A percentile compares a stretch with the other conserved stretches of the same genome.
These are phyloP conservation scores for Rhizopogon salebrosus DNA, from an alignment of 768 basidiomycete genomes.

Conservation along the genomic window DNA sequence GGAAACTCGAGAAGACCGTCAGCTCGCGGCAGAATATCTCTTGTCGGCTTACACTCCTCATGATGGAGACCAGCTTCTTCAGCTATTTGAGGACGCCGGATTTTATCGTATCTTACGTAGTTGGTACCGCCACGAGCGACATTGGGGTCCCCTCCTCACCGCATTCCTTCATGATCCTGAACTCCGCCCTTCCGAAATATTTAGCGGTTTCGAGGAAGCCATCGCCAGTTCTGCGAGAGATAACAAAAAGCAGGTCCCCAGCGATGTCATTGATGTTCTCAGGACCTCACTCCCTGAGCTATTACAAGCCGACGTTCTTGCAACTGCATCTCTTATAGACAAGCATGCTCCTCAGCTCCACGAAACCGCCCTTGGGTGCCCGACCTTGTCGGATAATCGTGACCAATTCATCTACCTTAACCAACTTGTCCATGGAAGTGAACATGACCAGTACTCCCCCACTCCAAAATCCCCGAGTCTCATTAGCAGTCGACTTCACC, in stretches of 20 bases:
- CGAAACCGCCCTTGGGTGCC: slow-evolving; percentile 46
- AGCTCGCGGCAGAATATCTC: slow-evolving; percentile 91
- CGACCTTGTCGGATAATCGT: slow-evolving; percentile 42
- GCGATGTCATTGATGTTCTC: slow-evolving; percentile 50
- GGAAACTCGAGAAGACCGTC: slow-evolving; percentile 86
- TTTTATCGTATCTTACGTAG: slow-evolving; percentile 89
- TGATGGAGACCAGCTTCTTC: slow-evolving; percentile 60
- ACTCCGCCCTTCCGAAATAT: slow-evolving; percentile 53
- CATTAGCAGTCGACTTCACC: slow-evolving; percentile 47
- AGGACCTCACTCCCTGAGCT: slow-evolving; percentile 59
- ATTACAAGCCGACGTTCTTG: slow-evolving; percentile 51
- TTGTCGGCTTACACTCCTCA: slow-evolving; percentile 88
- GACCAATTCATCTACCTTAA: slow-evolving; percentile 75
- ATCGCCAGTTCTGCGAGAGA: slow-evolving; percentile 40
- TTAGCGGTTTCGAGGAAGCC: slow-evolving; percentile 60
- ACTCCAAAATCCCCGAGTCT: slow-evolving; percentile 32
- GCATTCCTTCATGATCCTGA: slow-evolving; percentile 75
- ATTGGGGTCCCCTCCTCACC: slow-evolving; percentile 70
- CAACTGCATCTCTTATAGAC: slow-evolving; percentile 73
- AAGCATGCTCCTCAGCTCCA: slow-evolving; percentile 65
- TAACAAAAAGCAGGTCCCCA: slow-evolving; percentile 48
- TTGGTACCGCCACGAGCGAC: slow-evolving; percentile 69
- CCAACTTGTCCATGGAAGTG: slow-evolving; percentile 57
- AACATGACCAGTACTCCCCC: slow-evolving; percentile 21
- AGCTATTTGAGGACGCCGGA: slow-evolving; percentile 72